Base-by-base conservation (phyloP, 1,139 yeast genomes). In the Suhomyces coccinellae region DNA sequence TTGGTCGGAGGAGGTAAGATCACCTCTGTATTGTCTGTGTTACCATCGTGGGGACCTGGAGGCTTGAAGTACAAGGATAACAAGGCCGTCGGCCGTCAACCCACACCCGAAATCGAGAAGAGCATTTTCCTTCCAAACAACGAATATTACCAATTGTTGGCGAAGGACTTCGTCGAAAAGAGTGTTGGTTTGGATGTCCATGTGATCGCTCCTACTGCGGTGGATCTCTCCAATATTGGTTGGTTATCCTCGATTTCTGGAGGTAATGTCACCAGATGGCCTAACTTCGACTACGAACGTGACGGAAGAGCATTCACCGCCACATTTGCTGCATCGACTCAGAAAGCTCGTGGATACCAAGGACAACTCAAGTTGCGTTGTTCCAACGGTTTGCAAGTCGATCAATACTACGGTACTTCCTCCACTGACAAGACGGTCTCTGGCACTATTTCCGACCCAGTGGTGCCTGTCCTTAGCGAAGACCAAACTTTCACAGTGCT, bases 21-120 rank as follows among this genome's bases (percentile, higher is more conserved):
- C 32, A 78, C 87, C 15, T 77, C 88, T 0, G 65, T 87, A 4
- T 69, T 91, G 41, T 75, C 89, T 2, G 70, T 83, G 1, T 65
- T 90, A 32, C 97, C 99, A 8, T 78, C 89, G 1, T 77, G 83
- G 77, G 97, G 97, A 0, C 87, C 93, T 0, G 98, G 98, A 2
- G 73, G 79, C n/a, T 73, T 91, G 40, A 71, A 73, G 15, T 71
- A 78, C 47, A 83, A 87, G 52, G 75, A 71, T 33, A 68, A 68
- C 51, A 56, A 62, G 37, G 55, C 63, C 6, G 63, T 70, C 15
- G 74, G 75, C 4, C 60, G 73, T 41, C 52, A 65, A 4, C 68
- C 66, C 20, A 62, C 69, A 40, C 79, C 82, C 0, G 83, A 80
- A 35, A 77, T 76, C 42, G 91, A 85, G 46, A 78, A 73, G 51